Evolutionary conservation across 116 monocot species (phyloP).

Genomic region (Cymodocea nodosa): DNA sequence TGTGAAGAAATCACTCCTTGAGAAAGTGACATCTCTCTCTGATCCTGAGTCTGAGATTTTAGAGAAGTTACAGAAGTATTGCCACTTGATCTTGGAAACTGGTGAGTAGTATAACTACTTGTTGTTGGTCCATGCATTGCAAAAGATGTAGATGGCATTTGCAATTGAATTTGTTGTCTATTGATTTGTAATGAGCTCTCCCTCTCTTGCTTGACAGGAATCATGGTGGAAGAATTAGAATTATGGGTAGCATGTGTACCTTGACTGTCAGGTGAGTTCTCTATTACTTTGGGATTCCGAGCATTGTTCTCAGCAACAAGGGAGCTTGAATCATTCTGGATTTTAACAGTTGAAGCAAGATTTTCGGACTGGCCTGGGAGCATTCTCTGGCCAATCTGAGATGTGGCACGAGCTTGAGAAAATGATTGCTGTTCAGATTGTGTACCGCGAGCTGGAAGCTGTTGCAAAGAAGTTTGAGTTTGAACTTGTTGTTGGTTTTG

Average conservation of each 20-base stretch:
- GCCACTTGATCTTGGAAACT: constrained; percentile 36
- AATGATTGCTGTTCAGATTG: constrained; percentile 17
- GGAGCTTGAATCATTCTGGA: constrained; percentile 21
- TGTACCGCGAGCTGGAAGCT: constrained; percentile 20
- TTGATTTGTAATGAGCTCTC: constrained; percentile 30
- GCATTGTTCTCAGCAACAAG: constrained; percentile 14
- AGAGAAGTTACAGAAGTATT: constrained; percentile 19
- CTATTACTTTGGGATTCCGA: constrained; percentile 30
- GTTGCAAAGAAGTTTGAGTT: constrained; percentile 36
- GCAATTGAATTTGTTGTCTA: constrained; percentile 44
- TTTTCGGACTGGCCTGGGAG: constrained; percentile 12
- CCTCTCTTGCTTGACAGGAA: constrained; percentile 29
- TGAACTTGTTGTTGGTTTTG: constrained; percentile 33
- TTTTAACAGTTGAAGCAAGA: constrained; percentile 21
- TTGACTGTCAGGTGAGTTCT: constrained; percentile 19
- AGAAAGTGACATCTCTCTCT: constrained; percentile 20
- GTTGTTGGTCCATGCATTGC: constrained; percentile 32
- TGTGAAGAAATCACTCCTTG: constrained; percentile 35
- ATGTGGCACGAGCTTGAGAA: constrained; percentile 14
- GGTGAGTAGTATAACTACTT: constrained; percentile 27
- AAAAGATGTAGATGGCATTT: constrained; percentile 41
- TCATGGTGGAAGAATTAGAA: constrained; percentile 18
- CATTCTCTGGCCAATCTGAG: constrained; percentile 13
- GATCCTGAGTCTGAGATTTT: constrained; percentile 34
- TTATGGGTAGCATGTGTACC: constrained; percentile 19